Conservation (phyloP, 106 monocot species). For the Narthecium ossifragum region DNA sequence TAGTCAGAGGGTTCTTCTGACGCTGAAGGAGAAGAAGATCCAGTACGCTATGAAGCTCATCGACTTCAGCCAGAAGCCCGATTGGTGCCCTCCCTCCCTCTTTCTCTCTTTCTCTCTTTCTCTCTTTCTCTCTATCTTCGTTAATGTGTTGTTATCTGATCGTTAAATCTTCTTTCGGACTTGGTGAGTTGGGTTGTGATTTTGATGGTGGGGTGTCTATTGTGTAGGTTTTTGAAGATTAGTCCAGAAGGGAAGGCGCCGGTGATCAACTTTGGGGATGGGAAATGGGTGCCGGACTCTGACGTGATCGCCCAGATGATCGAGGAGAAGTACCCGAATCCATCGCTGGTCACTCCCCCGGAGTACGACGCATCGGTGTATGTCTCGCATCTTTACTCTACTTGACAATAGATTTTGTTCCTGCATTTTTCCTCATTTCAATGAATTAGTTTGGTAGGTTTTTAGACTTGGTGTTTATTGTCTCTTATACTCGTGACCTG, state of each 20-base stretch:
- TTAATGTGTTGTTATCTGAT: no score
- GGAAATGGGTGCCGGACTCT: slow-evolving; percentile 49
- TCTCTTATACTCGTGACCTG: no score
- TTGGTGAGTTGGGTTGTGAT: not conserved
- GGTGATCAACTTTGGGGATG: slow-evolving; percentile 30
- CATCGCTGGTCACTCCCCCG: slow-evolving; percentile 37
- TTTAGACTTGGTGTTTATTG: no score
- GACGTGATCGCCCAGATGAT: slow-evolving; percentile 59
- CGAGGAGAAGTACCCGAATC: slow-evolving; percentile 63
- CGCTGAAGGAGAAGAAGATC: slow-evolving; percentile 91
- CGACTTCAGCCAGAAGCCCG: slow-evolving; percentile 63
- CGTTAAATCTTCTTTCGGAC: no score
- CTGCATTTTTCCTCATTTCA: no score
- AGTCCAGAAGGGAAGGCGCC: slow-evolving; percentile 36
- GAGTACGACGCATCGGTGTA: slow-evolving; percentile 56
- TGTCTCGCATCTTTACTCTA: no score
- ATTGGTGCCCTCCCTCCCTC: slow-evolving; percentile 49
- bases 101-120: no score
- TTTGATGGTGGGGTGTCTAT: not conserved
- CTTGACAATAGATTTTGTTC: no score
- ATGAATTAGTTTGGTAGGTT: no score
- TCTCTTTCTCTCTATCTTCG: no score
- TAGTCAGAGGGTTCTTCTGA: slow-evolving; percentile 71
- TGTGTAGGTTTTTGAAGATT: slow-evolving; percentile 31
- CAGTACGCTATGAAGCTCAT: slow-evolving; percentile 69